phyloP scores from a whole-genome alignment of 2,329 filamentous ascomycete genomes.

The Aureobasidium vineae region DNA sequence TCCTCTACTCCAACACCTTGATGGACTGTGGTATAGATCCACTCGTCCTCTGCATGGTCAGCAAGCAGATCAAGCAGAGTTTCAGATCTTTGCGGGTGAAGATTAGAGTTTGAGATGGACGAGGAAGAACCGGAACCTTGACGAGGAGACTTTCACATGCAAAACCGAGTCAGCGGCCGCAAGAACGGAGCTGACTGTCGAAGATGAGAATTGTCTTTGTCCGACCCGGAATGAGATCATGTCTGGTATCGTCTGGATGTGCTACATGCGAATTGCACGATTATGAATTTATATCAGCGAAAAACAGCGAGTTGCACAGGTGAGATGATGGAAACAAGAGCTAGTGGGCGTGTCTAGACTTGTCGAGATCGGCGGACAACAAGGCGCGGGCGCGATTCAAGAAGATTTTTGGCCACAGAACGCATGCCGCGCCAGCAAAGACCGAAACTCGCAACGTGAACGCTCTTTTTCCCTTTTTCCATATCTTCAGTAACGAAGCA shows the following conservation, averaged over 20 bases:
- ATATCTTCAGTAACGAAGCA: constrained; percentile 17
- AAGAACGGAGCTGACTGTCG: not conserved
- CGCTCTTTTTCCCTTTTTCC: constrained; percentile 11
- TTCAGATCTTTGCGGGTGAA: constrained; percentile 2
- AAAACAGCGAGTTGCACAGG: not conserved
- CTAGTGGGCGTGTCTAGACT: constrained; percentile 14
- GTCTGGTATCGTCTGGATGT: not conserved
- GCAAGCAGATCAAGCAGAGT: constrained; percentile 1
- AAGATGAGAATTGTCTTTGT: not conserved
- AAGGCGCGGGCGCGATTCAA: constrained; percentile 11
- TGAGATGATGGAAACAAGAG: not conserved
- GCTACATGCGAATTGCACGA: not conserved
- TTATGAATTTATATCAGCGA: no score
- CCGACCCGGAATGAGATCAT: not conserved
- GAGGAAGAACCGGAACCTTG: not conserved
- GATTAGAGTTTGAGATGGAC: not conserved
- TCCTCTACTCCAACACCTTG: constrained; percentile 6
- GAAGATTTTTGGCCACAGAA: constrained; percentile 14
- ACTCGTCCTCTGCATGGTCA: constrained; percentile 1
- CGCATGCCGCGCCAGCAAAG: constrained; percentile 21
- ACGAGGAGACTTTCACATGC: constrained; percentile 6
- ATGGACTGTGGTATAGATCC: constrained; percentile 12
- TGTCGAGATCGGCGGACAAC: constrained; percentile 13
- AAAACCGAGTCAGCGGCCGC: not conserved
- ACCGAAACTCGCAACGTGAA: constrained; percentile 16